phyloP scores from a whole-genome alignment of 176 grass and related monocot genomes.

The Alopecurus myosuroides region DNA sequence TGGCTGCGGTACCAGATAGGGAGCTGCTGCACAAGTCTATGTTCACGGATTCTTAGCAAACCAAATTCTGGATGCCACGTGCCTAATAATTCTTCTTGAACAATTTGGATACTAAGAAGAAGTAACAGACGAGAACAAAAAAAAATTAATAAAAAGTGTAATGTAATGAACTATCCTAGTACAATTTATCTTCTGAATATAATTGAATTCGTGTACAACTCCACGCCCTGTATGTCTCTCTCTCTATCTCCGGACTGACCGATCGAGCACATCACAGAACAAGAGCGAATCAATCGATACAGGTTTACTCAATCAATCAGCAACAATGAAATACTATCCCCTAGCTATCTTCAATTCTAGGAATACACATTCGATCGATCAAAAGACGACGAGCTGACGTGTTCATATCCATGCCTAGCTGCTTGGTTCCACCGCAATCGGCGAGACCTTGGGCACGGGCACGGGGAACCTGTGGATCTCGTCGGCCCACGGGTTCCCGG shows the following conservation, averaged over 20 bases:
- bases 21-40: neutral
- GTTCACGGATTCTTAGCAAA: neutral
- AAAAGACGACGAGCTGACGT: neutral
- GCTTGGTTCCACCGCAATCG: neutral
- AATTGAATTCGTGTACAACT: too few species aligned
- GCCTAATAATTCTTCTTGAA: too few species aligned
- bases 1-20: neutral
- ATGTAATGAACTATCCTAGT: neutral
- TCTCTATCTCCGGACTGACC: neutral
- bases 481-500: slow-evolving; percentile 35
- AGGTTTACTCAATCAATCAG: neutral
- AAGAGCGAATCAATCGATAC: neutral
- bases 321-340: neutral
- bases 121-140: neutral
- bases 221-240: neutral
- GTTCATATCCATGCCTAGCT: too few species aligned
- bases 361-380: too few species aligned
- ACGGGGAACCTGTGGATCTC: slow-evolving; percentile 43
- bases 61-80: too few species aligned
- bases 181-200: too few species aligned
- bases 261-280: neutral
- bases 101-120: too few species aligned
- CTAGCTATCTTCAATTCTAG: neutral
- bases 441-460: slow-evolving; percentile 29
- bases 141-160: too few species aligned